Conservation (phyloP, 805 yeast species). For the Candida tallmaniae region DNA sequence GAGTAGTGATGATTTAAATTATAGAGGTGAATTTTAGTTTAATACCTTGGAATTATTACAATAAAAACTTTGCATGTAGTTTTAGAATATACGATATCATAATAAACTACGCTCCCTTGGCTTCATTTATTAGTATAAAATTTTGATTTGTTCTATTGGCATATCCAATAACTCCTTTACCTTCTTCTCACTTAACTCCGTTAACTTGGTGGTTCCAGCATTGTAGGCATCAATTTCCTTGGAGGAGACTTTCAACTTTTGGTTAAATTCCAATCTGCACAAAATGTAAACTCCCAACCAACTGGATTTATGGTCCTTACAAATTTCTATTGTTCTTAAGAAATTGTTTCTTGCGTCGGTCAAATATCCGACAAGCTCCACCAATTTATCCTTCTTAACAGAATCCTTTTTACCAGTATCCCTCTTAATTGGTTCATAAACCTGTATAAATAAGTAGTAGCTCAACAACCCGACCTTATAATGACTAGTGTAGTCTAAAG, state of each 20-base stretch:
- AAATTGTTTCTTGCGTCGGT: slow-evolving; percentile 43
- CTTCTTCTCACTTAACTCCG: slow-evolving; percentile 16
- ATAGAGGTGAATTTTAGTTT: slow-evolving; percentile 39
- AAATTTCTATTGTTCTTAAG: slow-evolving; percentile 71
- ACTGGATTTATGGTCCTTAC: slow-evolving; percentile 61
- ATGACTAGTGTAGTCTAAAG: slow-evolving; percentile 64
- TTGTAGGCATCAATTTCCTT: slow-evolving; percentile 20
- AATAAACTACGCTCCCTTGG: neutral
- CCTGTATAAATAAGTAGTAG: slow-evolving; percentile 26
- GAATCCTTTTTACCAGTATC: slow-evolving; percentile 2
- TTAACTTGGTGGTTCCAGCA: slow-evolving; percentile 20
- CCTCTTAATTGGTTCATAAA: neutral
- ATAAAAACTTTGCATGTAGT: neutral
- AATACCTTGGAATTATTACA: neutral
- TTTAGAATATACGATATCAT: neutral
- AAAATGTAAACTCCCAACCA: slow-evolving; percentile 65
- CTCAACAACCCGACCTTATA: slow-evolving; percentile 51
- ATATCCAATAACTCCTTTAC: slow-evolving; percentile 11
- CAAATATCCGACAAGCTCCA: slow-evolving; percentile 21
- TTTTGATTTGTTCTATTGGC: slow-evolving; percentile 6
- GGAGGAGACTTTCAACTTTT: slow-evolving; percentile 13
- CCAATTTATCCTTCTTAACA: slow-evolving; percentile 24
- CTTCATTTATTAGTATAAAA: slow-evolving; percentile 2
- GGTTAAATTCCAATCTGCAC: slow-evolving; percentile 13
- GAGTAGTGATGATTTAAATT: slow-evolving; percentile 37